These are phyloP conservation scores for Lipomyces sp. DNA, from an alignment of 805 yeast genomes.

Conservation along the genomic window DNA sequence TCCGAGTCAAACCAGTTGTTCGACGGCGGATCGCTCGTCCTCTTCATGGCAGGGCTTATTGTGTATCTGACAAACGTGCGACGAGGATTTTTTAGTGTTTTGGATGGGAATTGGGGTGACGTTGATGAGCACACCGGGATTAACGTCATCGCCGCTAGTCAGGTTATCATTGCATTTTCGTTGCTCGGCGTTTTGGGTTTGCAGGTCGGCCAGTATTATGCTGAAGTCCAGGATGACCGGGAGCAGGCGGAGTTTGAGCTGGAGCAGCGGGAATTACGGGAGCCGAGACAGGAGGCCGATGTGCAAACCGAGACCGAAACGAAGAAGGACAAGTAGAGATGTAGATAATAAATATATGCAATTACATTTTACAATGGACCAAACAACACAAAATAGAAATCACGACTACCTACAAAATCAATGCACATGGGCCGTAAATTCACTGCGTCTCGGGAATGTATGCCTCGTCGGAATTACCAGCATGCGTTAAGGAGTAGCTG, in stretches of 20 bases:
- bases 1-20: slow-evolving; percentile 79
- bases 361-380: background rate
- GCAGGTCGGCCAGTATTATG: slow-evolving; percentile 89
- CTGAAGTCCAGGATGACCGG: slow-evolving; percentile 56
- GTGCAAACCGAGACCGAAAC: background rate
- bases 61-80: slow-evolving; percentile 85
- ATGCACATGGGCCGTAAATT: background rate
- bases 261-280: slow-evolving; percentile 19
- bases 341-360: background rate
- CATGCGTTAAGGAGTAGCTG: slow-evolving; percentile 30
- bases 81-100: slow-evolving; percentile 73
- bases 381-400: background rate
- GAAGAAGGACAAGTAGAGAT: slow-evolving; percentile 18
- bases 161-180: slow-evolving; percentile 71
- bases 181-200: slow-evolving; percentile 79
- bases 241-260: slow-evolving; percentile 20
- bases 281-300: slow-evolving; percentile 13
- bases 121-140: slow-evolving; percentile 84
- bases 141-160: slow-evolving; percentile 89
- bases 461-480: slow-evolving; percentile 15
- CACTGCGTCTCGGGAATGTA: slow-evolving; percentile 33
- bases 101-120: slow-evolving; percentile 88
- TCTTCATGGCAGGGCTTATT: slow-evolving; percentile 71
- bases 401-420: background rate
- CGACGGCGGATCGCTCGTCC: slow-evolving; percentile 85